Evolutionary conservation across 345 rosid species (phyloP).

Genomic region (Cardamine chenopodiifolia): DNA sequence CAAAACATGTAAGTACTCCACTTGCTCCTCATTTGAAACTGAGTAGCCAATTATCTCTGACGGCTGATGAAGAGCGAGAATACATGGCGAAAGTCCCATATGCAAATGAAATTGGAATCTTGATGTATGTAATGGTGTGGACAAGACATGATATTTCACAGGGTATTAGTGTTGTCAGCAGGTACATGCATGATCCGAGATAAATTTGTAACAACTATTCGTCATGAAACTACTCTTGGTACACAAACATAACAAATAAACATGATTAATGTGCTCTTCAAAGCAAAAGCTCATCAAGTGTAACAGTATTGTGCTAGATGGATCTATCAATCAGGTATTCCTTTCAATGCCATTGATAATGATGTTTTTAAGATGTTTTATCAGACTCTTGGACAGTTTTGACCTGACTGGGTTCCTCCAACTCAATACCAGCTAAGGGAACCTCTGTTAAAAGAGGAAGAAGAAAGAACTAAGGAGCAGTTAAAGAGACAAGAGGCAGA

Average conservation of each 20-base stretch:
- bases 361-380: not conserved
- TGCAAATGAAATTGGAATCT: too few relatives aligned
- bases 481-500: not conserved
- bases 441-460: not conserved
- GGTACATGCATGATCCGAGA: too few relatives aligned
- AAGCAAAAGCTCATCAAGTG: conserved; percentile 3
- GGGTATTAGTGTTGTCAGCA: too few relatives aligned
- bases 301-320: conserved; percentile 15
- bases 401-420: conserved; percentile 1
- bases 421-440: not conserved
- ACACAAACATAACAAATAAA: not conserved
- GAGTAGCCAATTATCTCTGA: too few relatives aligned
- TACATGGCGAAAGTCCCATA: too few relatives aligned
- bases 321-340: not conserved
- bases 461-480: not conserved
- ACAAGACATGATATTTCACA: too few relatives aligned
- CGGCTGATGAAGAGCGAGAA: too few relatives aligned
- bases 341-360: conserved; percentile 20
- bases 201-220: not conserved
- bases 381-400: conserved; percentile 12
- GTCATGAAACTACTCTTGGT: not conserved
- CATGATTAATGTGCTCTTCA: not conserved
- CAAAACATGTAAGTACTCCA: too few relatives aligned
- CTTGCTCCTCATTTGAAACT: too few relatives aligned
- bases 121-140: too few relatives aligned